Base-by-base conservation (phyloP, 2,329 filamentous ascomycete genomes). In the Cladosporium sp. region DNA sequence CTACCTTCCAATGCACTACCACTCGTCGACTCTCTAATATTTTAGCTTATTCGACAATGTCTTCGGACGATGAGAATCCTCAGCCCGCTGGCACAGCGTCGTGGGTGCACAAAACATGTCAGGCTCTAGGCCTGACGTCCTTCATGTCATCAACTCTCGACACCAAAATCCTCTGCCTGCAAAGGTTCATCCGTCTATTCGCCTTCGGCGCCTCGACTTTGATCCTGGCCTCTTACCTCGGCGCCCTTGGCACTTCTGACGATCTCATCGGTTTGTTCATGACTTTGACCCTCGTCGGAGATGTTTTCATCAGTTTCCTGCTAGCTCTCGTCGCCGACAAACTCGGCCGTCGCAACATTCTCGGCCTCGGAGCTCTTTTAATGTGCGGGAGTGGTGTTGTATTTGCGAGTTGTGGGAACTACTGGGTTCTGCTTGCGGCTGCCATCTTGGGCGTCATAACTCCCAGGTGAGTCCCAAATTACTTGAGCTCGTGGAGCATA, bases 151-250 rank as follows among this genome's bases (percentile, higher is more conserved):
- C 76, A 1, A 56, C 67, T 5, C 61, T 59, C 39, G 80, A 84
- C 61, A 71, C 76, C 54, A 80, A 83, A 58, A 67, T 85, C 2
- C 75, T 85, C 17, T 80, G 77, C 54, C 54, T 75, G 4, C 78
- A 81, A 57, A 78, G 82, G 22, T 82, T 83, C 61, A 72, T 83
- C 4, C 79, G 83, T 2, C 74, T 85, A 44, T 80, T 83, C 54
- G 83, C 81, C 5, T 86, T 85, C 59, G 83, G 82, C 47, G 70
- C 72, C 5, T 57, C 49, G 29, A 64, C 64, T 8, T 53, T 68
- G 8, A 60, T 68, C 27, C 59, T 68, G 9, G 65, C 64, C 2
- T 52, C 61, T 18, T 66, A 61, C 51, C 60, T 68, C 32, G 53
- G 58, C 13, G 53, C 54, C 1, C 58, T 67, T 1, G 56, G 59